phyloP scores from a whole-genome alignment of 768 basidiomycete genomes.

The Mycena belliarum region DNA sequence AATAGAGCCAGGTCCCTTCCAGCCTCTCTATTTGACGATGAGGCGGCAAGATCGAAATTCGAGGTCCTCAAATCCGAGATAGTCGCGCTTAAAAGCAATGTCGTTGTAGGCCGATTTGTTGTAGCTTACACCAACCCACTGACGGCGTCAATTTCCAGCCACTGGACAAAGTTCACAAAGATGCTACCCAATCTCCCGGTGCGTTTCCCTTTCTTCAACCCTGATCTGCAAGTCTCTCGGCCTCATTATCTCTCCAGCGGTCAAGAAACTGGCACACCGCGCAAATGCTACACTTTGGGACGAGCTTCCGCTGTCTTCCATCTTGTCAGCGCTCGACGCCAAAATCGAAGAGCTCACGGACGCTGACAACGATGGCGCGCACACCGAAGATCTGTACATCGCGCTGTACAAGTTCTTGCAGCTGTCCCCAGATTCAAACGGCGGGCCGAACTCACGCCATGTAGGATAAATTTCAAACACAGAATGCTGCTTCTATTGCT shows the following conservation, averaged over 20 bases:
- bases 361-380: not conserved
- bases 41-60: not conserved
- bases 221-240: not conserved
- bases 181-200: no score
- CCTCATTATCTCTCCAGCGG: not conserved
- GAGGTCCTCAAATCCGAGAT: not conserved
- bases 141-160: not conserved
- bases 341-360: not conserved
- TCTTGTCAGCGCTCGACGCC: not conserved
- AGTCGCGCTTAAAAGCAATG: not conserved
- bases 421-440: not conserved
- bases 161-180: no score
- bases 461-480: not conserved
- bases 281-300: slow-evolving; percentile 2
- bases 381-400: not conserved
- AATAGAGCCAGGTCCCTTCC: not conserved
- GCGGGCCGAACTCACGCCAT: not conserved
- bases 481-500: not conserved
- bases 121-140: no score
- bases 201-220: no score
- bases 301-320: not conserved
- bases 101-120: not conserved
- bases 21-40: not conserved
- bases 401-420: not conserved
- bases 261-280: not conserved